phyloP scores from a whole-genome alignment of 441 rosid species.

The Macaranga tanarius region DNA sequence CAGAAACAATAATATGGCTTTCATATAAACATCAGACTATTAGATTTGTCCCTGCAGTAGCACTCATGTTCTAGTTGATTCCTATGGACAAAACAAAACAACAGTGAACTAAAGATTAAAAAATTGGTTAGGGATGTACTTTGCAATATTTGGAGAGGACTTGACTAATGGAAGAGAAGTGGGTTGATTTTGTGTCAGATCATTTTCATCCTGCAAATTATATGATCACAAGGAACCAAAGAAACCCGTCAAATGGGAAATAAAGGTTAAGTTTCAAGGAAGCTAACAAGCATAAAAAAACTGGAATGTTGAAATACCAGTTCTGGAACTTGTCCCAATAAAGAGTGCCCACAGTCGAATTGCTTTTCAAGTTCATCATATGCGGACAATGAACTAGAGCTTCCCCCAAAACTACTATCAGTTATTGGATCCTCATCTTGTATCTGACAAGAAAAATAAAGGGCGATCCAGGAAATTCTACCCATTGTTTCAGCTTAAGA shows the following conservation, averaged over 20 bases:
- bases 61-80: background rate
- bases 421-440: slow-evolving; percentile 67
- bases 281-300: slow-evolving; percentile 12
- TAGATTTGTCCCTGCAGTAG: slow-evolving; percentile 16
- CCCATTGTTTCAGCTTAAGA: background rate
- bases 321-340: slow-evolving; percentile 34
- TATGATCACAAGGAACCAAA: slow-evolving; percentile 24
- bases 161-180: slow-evolving; percentile 36
- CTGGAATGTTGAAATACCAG: slow-evolving; percentile 36
- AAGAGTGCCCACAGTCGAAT: slow-evolving; percentile 37
- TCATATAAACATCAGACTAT: background rate
- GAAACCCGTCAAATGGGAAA: slow-evolving; percentile 15
- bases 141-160: slow-evolving; percentile 38
- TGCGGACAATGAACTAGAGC: slow-evolving; percentile 49
- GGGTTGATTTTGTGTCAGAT: slow-evolving; percentile 32
- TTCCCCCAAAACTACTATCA: slow-evolving; percentile 50
- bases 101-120: slow-evolving; percentile 7
- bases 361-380: slow-evolving; percentile 55
- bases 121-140: slow-evolving; percentile 35
- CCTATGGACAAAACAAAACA: background rate
- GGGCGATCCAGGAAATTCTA: background rate
- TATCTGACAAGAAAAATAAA: slow-evolving; percentile 50
- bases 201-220: slow-evolving; percentile 54
- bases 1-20: slow-evolving; percentile 1
- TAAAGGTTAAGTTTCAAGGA: slow-evolving; percentile 10